Evolutionary conservation across 257 asterid genomes (phyloP).

Genomic region (Catharanthus roseus): DNA sequence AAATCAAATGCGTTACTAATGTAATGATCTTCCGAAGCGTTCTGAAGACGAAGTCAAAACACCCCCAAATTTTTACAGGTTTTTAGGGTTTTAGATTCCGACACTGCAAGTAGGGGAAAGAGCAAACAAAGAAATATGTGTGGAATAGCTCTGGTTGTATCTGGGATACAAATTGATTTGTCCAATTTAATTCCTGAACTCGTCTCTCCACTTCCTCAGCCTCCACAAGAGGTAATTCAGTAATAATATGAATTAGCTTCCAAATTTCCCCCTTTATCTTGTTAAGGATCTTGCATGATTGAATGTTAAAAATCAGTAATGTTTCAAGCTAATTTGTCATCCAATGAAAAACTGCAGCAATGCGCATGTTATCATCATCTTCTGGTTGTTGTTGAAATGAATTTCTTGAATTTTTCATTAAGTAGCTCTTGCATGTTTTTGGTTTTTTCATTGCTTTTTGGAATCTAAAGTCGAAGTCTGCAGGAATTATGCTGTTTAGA

Average conservation of each 20-base stretch:
- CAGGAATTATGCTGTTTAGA: constrained; percentile 46
- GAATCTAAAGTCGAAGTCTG: constrained; percentile 5
- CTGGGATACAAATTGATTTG: constrained; percentile 58
- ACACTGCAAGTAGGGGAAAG: constrained; percentile 27
- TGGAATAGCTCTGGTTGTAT: constrained; percentile 70
- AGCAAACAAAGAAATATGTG: constrained; percentile 52
- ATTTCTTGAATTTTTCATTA: background rate
- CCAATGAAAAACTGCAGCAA: no score
- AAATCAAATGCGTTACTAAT: no score
- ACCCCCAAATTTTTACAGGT: no score
- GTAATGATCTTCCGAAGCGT: no score
- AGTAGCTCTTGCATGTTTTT: background rate
- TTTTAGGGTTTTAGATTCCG: constrained; percentile 13
- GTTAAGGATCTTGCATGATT: background rate
- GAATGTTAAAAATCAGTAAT: background rate
- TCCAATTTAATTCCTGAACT: constrained; percentile 35
- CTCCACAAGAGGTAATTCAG: constrained; percentile 30
- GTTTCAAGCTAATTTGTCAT: no score
- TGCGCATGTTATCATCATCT: background rate
- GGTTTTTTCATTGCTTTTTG: background rate
- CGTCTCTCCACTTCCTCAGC: constrained; percentile 34
- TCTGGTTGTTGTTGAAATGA: background rate
- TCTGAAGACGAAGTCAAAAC: no score
- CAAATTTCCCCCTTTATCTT: background rate
- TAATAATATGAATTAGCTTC: background rate